Percentiles rank a stretch among this genome's conserved stretches.
phyloP scores from a whole-genome alignment of 192 early-diverging fungal species.

The Backusella liffmaniae region DNA sequence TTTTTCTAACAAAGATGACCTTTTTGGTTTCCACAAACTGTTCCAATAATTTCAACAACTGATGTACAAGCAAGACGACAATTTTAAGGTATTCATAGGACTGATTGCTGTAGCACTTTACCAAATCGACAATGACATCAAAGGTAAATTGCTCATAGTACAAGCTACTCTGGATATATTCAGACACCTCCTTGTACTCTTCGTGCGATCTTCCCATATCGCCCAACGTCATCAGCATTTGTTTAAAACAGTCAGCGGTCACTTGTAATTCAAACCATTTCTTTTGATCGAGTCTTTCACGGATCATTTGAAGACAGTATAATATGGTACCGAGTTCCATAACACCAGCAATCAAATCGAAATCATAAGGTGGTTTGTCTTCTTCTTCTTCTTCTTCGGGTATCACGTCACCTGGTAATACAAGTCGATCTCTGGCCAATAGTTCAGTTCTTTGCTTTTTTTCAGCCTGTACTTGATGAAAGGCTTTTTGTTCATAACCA shows the following conservation, averaged over 20 bases:
- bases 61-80: slow-evolving; percentile 54
- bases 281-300: slow-evolving; percentile 28
- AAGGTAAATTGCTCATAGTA: slow-evolving; percentile 66
- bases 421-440: background rate
- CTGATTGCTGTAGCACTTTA: slow-evolving; percentile 47
- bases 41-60: slow-evolving; percentile 64
- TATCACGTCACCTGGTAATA: slow-evolving; percentile 1
- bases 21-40: slow-evolving; percentile 52
- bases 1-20: slow-evolving; percentile 49
- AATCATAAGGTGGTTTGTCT: slow-evolving; percentile 29
- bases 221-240: slow-evolving; percentile 57
- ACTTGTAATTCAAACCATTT: slow-evolving; percentile 49
- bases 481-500: slow-evolving; percentile 10
- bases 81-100: slow-evolving; percentile 49
- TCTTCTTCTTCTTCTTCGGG: background rate
- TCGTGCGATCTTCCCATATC: slow-evolving; percentile 51
- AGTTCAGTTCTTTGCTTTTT: background rate
- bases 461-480: background rate
- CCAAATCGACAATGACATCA: slow-evolving; percentile 56
- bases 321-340: slow-evolving; percentile 35
- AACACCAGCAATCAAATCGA: slow-evolving; percentile 34
- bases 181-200: slow-evolving; percentile 54
- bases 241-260: slow-evolving; percentile 58
- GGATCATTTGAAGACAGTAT: slow-evolving; percentile 35
- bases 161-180: slow-evolving; percentile 67